phyloP scores from a whole-genome alignment of 129 eudicot genomes.

The Scalesia atractyloides region DNA sequence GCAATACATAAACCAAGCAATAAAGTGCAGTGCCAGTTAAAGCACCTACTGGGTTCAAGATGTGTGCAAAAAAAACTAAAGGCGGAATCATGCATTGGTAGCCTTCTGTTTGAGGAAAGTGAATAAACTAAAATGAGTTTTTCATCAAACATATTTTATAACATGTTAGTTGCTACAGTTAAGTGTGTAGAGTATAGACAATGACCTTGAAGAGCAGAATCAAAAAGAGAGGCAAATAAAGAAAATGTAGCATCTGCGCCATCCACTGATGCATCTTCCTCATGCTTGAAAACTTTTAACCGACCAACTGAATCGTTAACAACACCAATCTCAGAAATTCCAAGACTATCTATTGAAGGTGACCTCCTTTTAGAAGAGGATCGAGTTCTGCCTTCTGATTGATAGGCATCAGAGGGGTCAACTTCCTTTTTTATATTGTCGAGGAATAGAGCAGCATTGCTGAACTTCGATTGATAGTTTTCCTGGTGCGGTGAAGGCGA shows the following conservation, averaged over 20 bases:
- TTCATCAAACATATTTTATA: too few relatives aligned
- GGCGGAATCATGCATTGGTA: neutral
- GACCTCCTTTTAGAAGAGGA: slow-evolving; percentile 66
- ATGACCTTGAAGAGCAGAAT: slow-evolving; percentile 90
- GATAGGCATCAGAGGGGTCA: slow-evolving; percentile 49
- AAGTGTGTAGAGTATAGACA: slow-evolving; percentile 18
- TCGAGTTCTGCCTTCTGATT: slow-evolving; percentile 43
- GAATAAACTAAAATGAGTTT: neutral
- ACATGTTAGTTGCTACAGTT: too few relatives aligned
- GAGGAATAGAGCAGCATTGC: slow-evolving; percentile 79
- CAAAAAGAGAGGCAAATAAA: slow-evolving; percentile 76
- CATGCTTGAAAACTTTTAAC: slow-evolving; percentile 58
- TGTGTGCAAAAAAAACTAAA: neutral
- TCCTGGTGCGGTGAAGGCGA: slow-evolving; percentile 68
- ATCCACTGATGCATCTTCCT: slow-evolving; percentile 55
- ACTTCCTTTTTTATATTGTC: slow-evolving; percentile 79
- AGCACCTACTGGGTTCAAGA: neutral
- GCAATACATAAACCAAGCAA: slow-evolving; percentile 38
- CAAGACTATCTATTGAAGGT: slow-evolving; percentile 47
- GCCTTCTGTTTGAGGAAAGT: neutral
- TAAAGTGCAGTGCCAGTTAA: slow-evolving; percentile 5
- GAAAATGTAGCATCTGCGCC: slow-evolving; percentile 59
- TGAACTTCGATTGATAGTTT: slow-evolving; percentile 54
- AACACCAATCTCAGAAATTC: slow-evolving; percentile 37
- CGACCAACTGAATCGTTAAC: slow-evolving; percentile 42